Conservation (phyloP, 106 monocot species). For the Allium fistulosum region DNA sequence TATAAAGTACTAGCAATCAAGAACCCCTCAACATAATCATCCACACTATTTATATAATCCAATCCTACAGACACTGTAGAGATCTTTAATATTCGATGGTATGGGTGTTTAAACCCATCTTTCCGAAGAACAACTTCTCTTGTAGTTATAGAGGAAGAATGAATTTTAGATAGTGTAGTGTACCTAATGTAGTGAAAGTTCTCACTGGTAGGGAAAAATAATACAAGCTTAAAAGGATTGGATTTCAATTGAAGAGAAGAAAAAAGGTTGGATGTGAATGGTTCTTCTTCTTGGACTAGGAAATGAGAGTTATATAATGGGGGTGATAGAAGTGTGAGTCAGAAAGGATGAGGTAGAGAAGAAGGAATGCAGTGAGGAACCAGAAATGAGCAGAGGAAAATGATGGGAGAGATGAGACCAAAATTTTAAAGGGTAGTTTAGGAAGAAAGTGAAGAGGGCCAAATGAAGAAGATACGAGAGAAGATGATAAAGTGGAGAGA, state of each 20-base stretch:
- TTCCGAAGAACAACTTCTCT: constrained; percentile 20
- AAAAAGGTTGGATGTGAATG: constrained; percentile 20
- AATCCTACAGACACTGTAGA: constrained; percentile 3
- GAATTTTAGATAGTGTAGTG: constrained; percentile 15
- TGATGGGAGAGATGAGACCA: constrained; percentile 2
- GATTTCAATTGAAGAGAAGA: constrained; percentile 18
- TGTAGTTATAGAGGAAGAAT: neutral
- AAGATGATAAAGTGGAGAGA: neutral
- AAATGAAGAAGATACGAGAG: neutral
- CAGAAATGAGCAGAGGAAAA: constrained; percentile 1
- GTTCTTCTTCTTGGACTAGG: neutral
- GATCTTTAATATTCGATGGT: constrained; percentile 44
- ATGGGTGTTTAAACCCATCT: constrained; percentile 36
- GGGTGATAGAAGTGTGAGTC: constrained; percentile 1
- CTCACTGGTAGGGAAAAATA: constrained; percentile 66
- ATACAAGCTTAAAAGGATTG: constrained; percentile 7
- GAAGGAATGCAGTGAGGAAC: constrained; percentile 9
- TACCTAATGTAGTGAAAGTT: constrained; percentile 44
- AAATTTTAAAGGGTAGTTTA: neutral
- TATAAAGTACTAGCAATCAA: constrained; percentile 60
- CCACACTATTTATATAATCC: neutral
- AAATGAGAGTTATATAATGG: constrained; percentile 1
- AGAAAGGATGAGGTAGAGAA: constrained; percentile 2
- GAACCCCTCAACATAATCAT: constrained; percentile 28
- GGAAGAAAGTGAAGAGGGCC: neutral